Conservation (phyloP, 2,329 filamentous ascomycete genomes). For the Ophiostoma novo-ulmi region DNA sequence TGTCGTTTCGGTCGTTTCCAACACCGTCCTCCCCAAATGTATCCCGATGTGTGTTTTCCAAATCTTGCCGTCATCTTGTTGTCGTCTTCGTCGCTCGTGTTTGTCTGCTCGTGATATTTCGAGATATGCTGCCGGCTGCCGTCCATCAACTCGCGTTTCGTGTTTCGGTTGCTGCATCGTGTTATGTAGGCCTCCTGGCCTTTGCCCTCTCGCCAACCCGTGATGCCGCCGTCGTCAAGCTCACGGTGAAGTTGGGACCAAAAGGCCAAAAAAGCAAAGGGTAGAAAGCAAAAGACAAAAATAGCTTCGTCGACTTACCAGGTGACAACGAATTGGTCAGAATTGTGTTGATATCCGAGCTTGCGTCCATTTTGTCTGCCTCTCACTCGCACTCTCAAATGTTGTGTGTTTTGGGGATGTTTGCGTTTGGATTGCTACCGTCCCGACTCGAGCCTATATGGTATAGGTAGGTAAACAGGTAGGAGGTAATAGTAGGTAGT, state of each 20-base stretch:
- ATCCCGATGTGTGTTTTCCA: neutral
- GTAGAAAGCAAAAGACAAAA: neutral
- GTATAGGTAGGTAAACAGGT: slow-evolving; percentile 4
- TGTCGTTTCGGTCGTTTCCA: neutral
- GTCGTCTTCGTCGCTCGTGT: neutral
- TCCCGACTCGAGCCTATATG: slow-evolving; percentile 18
- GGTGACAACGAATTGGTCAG: slow-evolving; percentile 93
- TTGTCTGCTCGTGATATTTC: neutral
- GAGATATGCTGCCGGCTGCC: neutral
- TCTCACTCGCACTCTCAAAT: slow-evolving; percentile 1
- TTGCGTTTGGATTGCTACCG: slow-evolving; percentile 19
- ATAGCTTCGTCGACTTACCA: slow-evolving; percentile 54
- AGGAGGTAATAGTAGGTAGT: neutral
- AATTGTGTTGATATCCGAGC: slow-evolving; percentile 93
- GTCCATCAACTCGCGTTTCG: neutral
- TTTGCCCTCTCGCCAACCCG: neutral
- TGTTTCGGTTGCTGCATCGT: slow-evolving; percentile 25
- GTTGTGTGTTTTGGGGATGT: slow-evolving; percentile 14
- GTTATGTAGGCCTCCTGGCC: neutral
- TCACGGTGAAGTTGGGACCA: neutral
- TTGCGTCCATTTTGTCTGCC: slow-evolving; percentile 58
- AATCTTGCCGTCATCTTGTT: neutral
- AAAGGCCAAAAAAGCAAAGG: slow-evolving; percentile 3
- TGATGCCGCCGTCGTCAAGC: neutral
- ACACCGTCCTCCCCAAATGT: neutral